phyloP scores from a whole-genome alignment of 257 asterid genomes.

The Knoxia roxburghii region DNA sequence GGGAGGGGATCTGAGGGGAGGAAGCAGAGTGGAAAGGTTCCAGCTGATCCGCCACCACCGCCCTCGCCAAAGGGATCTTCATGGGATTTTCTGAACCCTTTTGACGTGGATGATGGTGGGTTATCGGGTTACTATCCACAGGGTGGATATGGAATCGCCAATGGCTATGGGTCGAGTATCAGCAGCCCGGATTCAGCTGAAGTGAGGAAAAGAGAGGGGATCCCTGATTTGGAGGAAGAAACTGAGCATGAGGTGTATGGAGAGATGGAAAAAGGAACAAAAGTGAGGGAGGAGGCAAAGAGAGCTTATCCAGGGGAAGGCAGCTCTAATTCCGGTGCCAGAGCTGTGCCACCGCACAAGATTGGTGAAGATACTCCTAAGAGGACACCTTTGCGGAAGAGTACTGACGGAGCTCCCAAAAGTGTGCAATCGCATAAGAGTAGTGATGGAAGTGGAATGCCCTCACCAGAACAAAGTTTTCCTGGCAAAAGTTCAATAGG shows the following conservation, averaged over 20 bases:
- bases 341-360: conserved; percentile 38
- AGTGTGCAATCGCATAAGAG: conserved; percentile 25
- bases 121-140: conserved; percentile 32
- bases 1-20: conserved; percentile 25
- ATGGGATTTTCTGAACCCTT: conserved; percentile 85
- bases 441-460: conserved; percentile 20
- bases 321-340: conserved; percentile 19
- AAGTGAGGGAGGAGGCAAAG: conserved; percentile 25
- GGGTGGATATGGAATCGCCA: conserved; percentile 12
- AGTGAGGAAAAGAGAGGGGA: conserved; percentile 95
- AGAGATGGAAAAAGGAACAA: conserved; percentile 35
- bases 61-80: conserved; percentile 72
- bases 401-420: conserved; percentile 20
- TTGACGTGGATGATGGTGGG: conserved; percentile 46
- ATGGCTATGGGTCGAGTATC: conserved; percentile 40
- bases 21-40: conserved; percentile 26
- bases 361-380: conserved; percentile 29
- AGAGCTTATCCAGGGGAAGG: conserved; percentile 33
- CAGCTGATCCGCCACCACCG: conserved; percentile 74
- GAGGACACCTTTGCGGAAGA: conserved; percentile 22
- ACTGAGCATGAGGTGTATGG: conserved; percentile 63
- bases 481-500: conserved; percentile 18
- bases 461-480: conserved; percentile 10
- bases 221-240: conserved; percentile 97
- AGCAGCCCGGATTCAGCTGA: conserved; percentile 91